Conservation (phyloP, 2,329 filamentous ascomycete genomes). For the Ambrosiella xylebori region DNA sequence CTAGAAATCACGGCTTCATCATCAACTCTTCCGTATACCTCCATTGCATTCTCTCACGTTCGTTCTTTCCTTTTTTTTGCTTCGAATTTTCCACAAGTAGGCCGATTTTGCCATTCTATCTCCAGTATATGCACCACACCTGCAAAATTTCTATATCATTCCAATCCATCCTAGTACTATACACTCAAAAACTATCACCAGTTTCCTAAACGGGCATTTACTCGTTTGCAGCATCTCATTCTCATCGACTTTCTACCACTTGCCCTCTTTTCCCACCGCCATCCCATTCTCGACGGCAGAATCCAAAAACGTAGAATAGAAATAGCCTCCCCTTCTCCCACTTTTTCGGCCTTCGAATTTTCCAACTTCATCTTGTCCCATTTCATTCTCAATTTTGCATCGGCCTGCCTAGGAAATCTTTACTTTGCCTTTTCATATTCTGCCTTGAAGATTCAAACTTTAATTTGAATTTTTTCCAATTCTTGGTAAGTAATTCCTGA, state of each 20-base stretch:
- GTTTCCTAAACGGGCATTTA: not conserved
- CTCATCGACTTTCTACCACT: not conserved
- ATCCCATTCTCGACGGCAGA: not conserved
- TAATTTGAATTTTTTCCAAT: too few species aligned
- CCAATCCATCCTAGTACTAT: not conserved
- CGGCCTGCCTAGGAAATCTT: not conserved
- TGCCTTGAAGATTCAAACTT: too few species aligned
- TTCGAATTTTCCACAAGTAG: too few species aligned
- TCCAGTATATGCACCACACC: not conserved
- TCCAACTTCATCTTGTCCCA: slow-evolving; percentile 3
- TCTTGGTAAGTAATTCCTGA: too few species aligned
- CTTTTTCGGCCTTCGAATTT: not conserved
- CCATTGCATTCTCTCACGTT: not conserved
- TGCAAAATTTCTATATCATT: not conserved
- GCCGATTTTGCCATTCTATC: not conserved
- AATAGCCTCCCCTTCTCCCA: not conserved
- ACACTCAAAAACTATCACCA: not conserved
- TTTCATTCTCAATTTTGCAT: not conserved
- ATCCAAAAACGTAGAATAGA: not conserved
- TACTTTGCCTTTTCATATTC: too few species aligned
- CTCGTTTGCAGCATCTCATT: not conserved
- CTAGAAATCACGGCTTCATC: not conserved
- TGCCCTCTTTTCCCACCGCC: not conserved
- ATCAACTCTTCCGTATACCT: not conserved
- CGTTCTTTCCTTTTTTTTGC: not conserved